These are phyloP conservation scores for Isabelozyma rhagii DNA, from an alignment of 805 yeast species.

Conservation along the genomic window DNA sequence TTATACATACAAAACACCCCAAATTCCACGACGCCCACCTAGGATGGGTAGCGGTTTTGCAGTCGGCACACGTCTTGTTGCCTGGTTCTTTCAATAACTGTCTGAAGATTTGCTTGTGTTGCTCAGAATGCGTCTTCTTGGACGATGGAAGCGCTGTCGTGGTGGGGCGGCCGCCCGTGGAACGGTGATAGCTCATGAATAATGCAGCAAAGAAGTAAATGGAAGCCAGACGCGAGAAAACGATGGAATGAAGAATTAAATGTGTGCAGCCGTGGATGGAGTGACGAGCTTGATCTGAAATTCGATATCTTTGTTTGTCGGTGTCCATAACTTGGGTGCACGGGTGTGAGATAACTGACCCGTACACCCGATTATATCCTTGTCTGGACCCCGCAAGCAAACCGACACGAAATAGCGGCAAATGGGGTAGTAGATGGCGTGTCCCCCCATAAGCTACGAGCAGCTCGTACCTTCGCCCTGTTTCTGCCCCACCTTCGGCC, in stretches of 20 bases:
- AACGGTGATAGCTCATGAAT: not conserved
- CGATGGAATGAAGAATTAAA: not conserved
- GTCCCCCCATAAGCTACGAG: no score
- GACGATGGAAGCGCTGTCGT: constrained; percentile 37
- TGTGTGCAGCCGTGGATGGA: not conserved
- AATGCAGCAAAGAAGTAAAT: not conserved
- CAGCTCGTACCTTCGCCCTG: no score
- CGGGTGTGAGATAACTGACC: no score
- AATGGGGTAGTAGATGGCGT: no score
- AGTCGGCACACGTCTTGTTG: constrained; percentile 85
- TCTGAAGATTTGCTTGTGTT: constrained; percentile 69
- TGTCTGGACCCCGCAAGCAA: no score
- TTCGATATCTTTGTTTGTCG: no score
- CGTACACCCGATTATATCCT: no score
- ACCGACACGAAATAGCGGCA: no score
- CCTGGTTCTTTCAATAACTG: constrained; percentile 72
- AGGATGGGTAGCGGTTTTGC: constrained; percentile 86
- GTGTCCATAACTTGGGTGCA: no score
- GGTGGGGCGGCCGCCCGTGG: not conserved
- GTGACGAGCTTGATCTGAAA: no score
- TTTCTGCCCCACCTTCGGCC: no score
- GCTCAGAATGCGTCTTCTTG: constrained; percentile 45
- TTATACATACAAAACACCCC: constrained; percentile 88
- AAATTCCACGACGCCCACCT: constrained; percentile 98
- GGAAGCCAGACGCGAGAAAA: not conserved